A percentile compares a stretch with the other conserved stretches of the same genome.
These are phyloP conservation scores for Clavispora asparagi DNA, from an alignment of 805 yeast genomes.

Conservation along the genomic window DNA sequence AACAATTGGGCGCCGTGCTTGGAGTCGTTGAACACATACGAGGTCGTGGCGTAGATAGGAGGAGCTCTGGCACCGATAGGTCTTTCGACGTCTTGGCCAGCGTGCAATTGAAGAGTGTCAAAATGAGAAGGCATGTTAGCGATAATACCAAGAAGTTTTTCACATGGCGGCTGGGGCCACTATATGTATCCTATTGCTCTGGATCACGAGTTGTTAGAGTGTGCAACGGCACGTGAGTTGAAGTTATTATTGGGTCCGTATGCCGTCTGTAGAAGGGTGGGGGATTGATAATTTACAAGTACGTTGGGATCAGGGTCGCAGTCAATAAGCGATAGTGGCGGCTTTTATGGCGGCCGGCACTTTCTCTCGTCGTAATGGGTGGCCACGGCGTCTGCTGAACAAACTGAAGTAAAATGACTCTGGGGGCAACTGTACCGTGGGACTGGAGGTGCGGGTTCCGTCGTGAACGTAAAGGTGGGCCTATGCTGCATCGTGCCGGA, in stretches of 20 bases:
- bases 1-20: constrained; percentile 90
- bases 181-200: background rate
- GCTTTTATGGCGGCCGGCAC: too few relatives aligned
- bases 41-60: constrained; percentile 89
- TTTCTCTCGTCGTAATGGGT: too few relatives aligned
- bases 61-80: constrained; percentile 78
- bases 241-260: background rate
- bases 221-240: constrained; percentile 13
- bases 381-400: too few relatives aligned
- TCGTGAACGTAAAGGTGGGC: background rate
- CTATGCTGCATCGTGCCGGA: background rate
- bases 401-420: too few relatives aligned
- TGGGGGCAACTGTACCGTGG: too few relatives aligned
- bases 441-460: too few relatives aligned
- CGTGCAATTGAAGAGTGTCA: constrained; percentile 91
- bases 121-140: constrained; percentile 55
- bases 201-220: constrained; percentile 1
- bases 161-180: background rate
- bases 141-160: background rate
- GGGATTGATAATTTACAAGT: too few relatives aligned
- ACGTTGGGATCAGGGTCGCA: too few relatives aligned
- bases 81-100: constrained; percentile 77
- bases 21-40: constrained; percentile 82
- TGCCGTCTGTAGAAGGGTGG: background rate
- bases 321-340: too few relatives aligned